A percentile compares a stretch with the other conserved stretches of the same genome.
These are phyloP conservation scores for Capsella bursapastoris DNA, from an alignment of 345 rosid genomes.

Conservation along the genomic window DNA sequence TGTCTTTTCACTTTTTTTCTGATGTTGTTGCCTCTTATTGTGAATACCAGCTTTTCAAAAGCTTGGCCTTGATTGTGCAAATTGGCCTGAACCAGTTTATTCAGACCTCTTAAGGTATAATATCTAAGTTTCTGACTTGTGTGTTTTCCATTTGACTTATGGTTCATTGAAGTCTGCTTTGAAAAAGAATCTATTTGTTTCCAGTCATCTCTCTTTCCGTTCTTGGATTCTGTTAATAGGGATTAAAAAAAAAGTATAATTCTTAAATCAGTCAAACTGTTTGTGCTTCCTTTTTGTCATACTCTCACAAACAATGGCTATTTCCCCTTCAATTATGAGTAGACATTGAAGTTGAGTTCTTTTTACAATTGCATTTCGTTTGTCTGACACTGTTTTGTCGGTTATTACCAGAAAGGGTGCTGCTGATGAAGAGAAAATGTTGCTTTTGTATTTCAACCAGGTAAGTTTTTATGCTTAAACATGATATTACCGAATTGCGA, in stretches of 20 bases:
- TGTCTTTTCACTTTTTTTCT: neutral
- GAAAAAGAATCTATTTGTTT: slow-evolving; percentile 18
- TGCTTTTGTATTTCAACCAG: slow-evolving; percentile 76
- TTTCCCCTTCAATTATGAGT: neutral
- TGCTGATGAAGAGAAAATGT: slow-evolving; percentile 91
- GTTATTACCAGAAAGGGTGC: slow-evolving; percentile 66
- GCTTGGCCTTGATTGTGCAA: slow-evolving; percentile 97
- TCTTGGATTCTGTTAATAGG: slow-evolving; percentile 2
- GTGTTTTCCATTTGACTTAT: slow-evolving; percentile 4
- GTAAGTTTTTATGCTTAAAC: slow-evolving; percentile 45
- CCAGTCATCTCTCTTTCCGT: neutral
- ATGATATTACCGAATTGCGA: neutral
- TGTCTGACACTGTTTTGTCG: slow-evolving; percentile 22
- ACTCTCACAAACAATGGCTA: neutral
- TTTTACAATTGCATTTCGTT: slow-evolving; percentile 1
- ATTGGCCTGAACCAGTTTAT: slow-evolving; percentile 89
- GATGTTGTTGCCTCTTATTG: slow-evolving; percentile 31
- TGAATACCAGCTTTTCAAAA: slow-evolving; percentile 72
- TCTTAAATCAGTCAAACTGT: neutral
- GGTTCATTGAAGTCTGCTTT: slow-evolving; percentile 9
- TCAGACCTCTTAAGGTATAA: slow-evolving; percentile 71
- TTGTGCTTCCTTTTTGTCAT: neutral
- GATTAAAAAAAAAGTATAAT: neutral
- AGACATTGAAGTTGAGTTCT: slow-evolving; percentile 6
- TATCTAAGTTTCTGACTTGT: slow-evolving; percentile 12